Conservation (phyloP, 306 rosid genomes). For the Chamaecrista fasciculata region DNA sequence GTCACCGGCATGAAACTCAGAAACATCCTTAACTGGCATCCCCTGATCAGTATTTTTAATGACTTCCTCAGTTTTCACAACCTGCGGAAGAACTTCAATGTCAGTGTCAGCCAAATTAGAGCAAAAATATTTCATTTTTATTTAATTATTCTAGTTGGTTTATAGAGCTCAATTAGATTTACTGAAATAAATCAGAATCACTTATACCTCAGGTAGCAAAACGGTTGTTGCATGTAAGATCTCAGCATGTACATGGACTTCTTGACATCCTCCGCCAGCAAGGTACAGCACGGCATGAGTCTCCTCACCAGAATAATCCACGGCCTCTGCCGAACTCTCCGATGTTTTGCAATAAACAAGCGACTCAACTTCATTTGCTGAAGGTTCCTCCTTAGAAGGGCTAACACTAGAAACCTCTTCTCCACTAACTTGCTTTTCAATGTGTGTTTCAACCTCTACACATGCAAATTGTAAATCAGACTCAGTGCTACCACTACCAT, state of each 20-base stretch:
- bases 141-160: constrained; percentile 16
- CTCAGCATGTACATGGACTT: constrained; percentile 36
- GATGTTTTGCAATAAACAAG: constrained; percentile 39
- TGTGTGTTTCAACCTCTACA: constrained; percentile 19
- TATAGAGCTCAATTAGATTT: not conserved
- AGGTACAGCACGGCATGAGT: constrained; percentile 19
- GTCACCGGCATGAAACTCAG: constrained; percentile 30
- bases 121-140: not conserved
- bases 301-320: constrained; percentile 34
- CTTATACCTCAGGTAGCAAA: constrained; percentile 49
- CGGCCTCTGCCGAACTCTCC: constrained; percentile 32
- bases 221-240: constrained; percentile 35
- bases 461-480: constrained; percentile 15
- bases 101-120: constrained; percentile 25
- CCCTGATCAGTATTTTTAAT: constrained; percentile 25
- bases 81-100: constrained; percentile 31
- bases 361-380: constrained; percentile 29
- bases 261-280: constrained; percentile 36
- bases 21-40: constrained; percentile 33
- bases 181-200: not conserved
- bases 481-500: not conserved
- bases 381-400: constrained; percentile 21
- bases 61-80: constrained; percentile 1
- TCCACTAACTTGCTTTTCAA: constrained; percentile 32
- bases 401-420: constrained; percentile 26